Evolutionary conservation across 2,329 filamentous ascomycete species (phyloP).

Genomic region (Stachybotrys chlorohalonatus): DNA sequence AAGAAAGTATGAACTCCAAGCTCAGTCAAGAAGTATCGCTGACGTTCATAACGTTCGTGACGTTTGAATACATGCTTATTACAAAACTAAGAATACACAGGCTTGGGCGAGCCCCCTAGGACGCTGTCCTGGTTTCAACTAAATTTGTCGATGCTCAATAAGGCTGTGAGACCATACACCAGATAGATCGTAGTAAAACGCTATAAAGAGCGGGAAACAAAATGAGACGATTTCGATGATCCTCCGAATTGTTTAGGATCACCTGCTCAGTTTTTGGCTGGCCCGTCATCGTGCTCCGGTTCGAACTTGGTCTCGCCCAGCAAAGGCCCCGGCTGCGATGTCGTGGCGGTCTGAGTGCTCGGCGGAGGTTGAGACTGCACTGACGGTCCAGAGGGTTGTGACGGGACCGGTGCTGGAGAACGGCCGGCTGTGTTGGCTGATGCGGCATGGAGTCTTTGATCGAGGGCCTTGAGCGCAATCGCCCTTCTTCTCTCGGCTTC

Average conservation of each 20-base stretch:
- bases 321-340: constrained; percentile 43
- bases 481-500: constrained; percentile 87
- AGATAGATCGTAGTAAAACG: not conserved
- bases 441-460: constrained; percentile 85
- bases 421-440: constrained; percentile 34
- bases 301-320: constrained; percentile 63
- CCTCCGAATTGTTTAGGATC: not conserved
- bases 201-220: not conserved
- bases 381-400: constrained; percentile 40
- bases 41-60: no score
- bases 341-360: constrained; percentile 49
- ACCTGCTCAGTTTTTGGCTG: constrained; percentile 16
- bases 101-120: no score
- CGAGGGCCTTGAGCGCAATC: constrained; percentile 80
- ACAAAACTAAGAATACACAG: no score
- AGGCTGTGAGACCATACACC: not conserved
- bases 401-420: constrained; percentile 19
- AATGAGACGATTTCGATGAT: not conserved
- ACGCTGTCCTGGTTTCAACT: not conserved
- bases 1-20: no score
- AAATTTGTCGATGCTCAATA: not conserved
- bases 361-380: constrained; percentile 48
- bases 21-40: no score
- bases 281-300: constrained; percentile 46
- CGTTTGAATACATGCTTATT: no score